Percentiles rank a stretch among this genome's conserved stretches.
Conservation (phyloP, 106 monocot species). For the Acanthochlamys bracteata region DNA sequence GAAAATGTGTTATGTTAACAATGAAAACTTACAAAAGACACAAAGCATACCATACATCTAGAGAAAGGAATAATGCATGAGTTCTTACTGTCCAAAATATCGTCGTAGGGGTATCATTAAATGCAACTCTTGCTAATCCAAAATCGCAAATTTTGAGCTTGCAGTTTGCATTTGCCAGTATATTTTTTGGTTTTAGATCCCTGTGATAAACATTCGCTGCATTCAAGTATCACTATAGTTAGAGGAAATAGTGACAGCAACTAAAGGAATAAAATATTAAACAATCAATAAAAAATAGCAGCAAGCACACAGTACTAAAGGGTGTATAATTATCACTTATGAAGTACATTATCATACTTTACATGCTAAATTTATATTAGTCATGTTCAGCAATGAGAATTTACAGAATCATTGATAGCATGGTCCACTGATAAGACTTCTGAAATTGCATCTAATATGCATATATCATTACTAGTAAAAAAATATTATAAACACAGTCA, state of each 20-base stretch:
- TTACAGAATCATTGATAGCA: too few relatives aligned
- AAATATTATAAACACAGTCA: too few relatives aligned
- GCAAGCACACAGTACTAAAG: too few relatives aligned
- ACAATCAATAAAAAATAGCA: background rate
- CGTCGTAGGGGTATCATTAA: slow-evolving; percentile 71
- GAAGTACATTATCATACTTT: too few relatives aligned
- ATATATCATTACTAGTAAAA: too few relatives aligned
- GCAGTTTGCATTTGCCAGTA: slow-evolving; percentile 87
- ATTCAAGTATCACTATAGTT: slow-evolving; percentile 4
- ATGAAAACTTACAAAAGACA: background rate
- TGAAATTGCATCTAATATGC: too few relatives aligned
- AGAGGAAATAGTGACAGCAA: background rate
- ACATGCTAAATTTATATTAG: too few relatives aligned
- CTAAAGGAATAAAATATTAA: background rate
- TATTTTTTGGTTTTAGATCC: slow-evolving; percentile 87
- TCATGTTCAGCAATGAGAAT: too few relatives aligned
- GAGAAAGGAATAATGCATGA: background rate
- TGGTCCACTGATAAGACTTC: too few relatives aligned
- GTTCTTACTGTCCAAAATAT: slow-evolving; percentile 57
- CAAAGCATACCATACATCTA: background rate
- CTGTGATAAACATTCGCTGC: slow-evolving; percentile 93
- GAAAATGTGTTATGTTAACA: background rate
- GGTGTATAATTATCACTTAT: too few relatives aligned
- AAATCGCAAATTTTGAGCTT: slow-evolving; percentile 94
- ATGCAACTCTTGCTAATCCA: slow-evolving; percentile 87